Base-by-base conservation (phyloP, 2,329 filamentous ascomycete genomes). In the Ambrosiella cleistominuta region DNA sequence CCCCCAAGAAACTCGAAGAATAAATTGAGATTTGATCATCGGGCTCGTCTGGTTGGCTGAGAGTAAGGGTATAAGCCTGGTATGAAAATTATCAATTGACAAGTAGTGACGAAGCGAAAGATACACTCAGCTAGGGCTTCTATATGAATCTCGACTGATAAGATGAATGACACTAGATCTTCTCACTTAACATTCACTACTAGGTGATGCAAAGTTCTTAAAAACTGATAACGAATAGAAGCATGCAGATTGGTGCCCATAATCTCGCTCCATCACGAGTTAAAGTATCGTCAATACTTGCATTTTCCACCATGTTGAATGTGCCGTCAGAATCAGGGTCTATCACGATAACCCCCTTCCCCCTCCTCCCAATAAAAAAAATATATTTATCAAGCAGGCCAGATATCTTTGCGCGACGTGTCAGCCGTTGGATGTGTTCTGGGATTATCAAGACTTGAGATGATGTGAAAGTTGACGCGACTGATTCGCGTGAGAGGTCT, bases 11-110 rank as follows among this genome's bases (percentile, higher is more conserved):
- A 12, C n/a, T 12, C 9, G 8, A n/a, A n/a, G 12, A 51, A n/a
- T 11, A 51, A 51, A 51, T 51, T 51, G 52, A 54, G 38, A 54
- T 54, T 54, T 44, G 38, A 40, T 13, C 7, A 42, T 42, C 52
- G 52, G 52, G 52, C 37, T 42, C n/a, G 47, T 15, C 19, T 51
- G 17, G 27, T 51, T 51, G 47, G 19, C 2, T 51, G 19, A 19
- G 17, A 9, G 19, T 11, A 11, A 27, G 47, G 15, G 1, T 51
- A 17, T 17, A 11, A 19, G 15, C 19, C 35, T 7, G 8, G 13
- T 51, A 19, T 51, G 19, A 9, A 27, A 36, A n/a, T 19, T 51
- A 19, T 47, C 19, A 17, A 17, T 17, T 15, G 44, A 11, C n/a
- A 13, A 47, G 44, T 47, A 13, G 44, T 47, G 44, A 17, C n/a